phyloP scores from a whole-genome alignment of 1,284 basidiomycete species.

The Tilletia horrida region DNA sequence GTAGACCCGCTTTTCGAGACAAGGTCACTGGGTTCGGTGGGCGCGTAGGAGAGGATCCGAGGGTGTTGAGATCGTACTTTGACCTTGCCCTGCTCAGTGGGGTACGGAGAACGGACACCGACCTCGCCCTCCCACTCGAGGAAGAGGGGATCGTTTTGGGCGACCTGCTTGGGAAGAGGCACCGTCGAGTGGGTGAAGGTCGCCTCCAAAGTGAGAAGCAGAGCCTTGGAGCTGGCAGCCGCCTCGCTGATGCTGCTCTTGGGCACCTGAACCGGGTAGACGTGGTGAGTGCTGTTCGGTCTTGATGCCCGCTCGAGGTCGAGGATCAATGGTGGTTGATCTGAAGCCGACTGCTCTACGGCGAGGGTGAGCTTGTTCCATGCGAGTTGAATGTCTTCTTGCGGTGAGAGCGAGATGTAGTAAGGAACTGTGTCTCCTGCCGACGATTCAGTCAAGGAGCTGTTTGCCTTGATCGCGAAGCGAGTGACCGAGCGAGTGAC shows the following conservation, averaged over 20 bases:
- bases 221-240: constrained; percentile 11
- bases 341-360: constrained; percentile 31
- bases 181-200: constrained; percentile 72
- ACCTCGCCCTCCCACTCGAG: constrained; percentile 71
- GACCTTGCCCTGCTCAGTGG: constrained; percentile 73
- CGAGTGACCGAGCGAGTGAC: constrained; percentile 26
- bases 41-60: constrained; percentile 68
- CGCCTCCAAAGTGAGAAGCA: constrained; percentile 48
- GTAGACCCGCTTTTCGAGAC: constrained; percentile 73
- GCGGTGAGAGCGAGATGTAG: constrained; percentile 20
- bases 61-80: constrained; percentile 66
- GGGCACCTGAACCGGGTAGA: constrained; percentile 21
- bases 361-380: constrained; percentile 21
- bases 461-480: constrained; percentile 36
- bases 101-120: constrained; percentile 79
- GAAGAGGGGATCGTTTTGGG: constrained; percentile 74
- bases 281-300: constrained; percentile 22
- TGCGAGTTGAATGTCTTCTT: constrained; percentile 14
- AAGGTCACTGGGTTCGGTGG: constrained; percentile 60
- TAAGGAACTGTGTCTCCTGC: constrained; percentile 29
- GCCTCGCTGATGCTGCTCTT: constrained; percentile 19
- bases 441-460: constrained; percentile 30
- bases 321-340: constrained; percentile 24
- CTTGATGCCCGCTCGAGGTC: constrained; percentile 16
- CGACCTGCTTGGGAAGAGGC: constrained; percentile 71